These are phyloP conservation scores for Ilyonectria robusta DNA, from an alignment of 2,329 filamentous ascomycete genomes.

Conservation along the genomic window DNA sequence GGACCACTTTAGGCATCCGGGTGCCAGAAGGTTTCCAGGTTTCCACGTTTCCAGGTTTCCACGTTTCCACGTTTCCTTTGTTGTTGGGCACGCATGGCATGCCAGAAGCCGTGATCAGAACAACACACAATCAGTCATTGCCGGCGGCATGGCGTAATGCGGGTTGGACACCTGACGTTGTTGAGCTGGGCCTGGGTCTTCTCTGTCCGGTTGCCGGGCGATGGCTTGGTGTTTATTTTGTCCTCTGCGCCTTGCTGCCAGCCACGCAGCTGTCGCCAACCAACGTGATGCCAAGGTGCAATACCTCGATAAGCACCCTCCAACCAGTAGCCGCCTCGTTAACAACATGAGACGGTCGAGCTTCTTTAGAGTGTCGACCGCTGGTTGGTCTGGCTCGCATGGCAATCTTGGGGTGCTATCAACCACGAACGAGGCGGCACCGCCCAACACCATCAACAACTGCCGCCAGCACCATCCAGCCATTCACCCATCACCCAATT, in stretches of 20 bases:
- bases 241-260: not conserved
- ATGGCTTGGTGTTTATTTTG: not conserved
- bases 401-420: constrained; percentile 16
- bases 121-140: not conserved
- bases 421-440: constrained; percentile 23
- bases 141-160: not conserved
- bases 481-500: constrained; percentile 4
- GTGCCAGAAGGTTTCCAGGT: constrained; percentile 1
- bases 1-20: constrained; percentile 36
- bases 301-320: not conserved
- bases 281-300: not conserved
- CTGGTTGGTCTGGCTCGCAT: constrained; percentile 9
- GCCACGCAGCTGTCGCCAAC: not conserved
- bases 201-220: not conserved
- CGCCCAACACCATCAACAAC: constrained; percentile 24
- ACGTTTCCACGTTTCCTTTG: too few relatives aligned
- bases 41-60: too few relatives aligned
- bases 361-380: not conserved
- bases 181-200: not conserved
- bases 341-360: constrained; percentile 17
- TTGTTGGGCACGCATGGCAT: constrained; percentile 11
- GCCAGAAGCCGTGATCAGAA: constrained; percentile 1
- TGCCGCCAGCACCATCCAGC: not conserved
- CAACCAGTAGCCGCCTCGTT: constrained; percentile 8
- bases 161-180: not conserved